A percentile compares a stretch with the other conserved stretches of the same genome.
Evolutionary conservation across 306 rosid species (phyloP).

Genomic region (Medicago truncatula): DNA sequence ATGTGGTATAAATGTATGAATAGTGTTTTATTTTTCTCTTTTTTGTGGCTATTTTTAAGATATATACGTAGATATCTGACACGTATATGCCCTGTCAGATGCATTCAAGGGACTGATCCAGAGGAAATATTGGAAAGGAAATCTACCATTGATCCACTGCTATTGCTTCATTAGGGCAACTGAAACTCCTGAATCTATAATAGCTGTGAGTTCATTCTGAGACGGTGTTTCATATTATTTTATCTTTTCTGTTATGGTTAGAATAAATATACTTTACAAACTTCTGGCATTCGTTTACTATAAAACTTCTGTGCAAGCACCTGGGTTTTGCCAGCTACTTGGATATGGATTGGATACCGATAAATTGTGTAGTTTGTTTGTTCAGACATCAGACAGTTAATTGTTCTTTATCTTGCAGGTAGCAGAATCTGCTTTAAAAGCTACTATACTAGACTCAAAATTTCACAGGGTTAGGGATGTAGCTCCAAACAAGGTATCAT

Average conservation of each 20-base stretch:
- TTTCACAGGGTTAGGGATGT: constrained; percentile 93
- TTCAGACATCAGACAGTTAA: constrained; percentile 13
- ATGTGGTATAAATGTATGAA: constrained; percentile 16
- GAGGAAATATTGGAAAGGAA: constrained; percentile 75
- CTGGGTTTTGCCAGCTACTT: constrained; percentile 21
- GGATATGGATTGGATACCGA: constrained; percentile 4
- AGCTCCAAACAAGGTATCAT: constrained; percentile 91
- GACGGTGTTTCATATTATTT: neutral
- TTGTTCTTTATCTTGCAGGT: constrained; percentile 54
- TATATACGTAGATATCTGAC: constrained; percentile 34
- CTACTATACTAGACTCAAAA: constrained; percentile 59
- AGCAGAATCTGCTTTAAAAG: constrained; percentile 84
- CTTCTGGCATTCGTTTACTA: constrained; percentile 10
- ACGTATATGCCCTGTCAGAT: constrained; percentile 55
- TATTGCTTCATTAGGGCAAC: constrained; percentile 88
- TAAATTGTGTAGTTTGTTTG: constrained; percentile 8
- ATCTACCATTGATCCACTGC: constrained; percentile 90
- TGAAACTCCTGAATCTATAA: constrained; percentile 70
- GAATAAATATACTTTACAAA: constrained; percentile 10
- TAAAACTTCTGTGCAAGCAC: constrained; percentile 18
- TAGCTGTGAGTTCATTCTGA: constrained; percentile 66
- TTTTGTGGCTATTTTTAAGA: constrained; percentile 32
- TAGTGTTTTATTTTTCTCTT: constrained; percentile 1
- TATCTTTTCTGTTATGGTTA: neutral
- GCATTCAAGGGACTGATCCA: constrained; percentile 67